Evolutionary conservation across 2,329 filamentous ascomycete species (phyloP).

Genomic region (Remersonia thermophila): DNA sequence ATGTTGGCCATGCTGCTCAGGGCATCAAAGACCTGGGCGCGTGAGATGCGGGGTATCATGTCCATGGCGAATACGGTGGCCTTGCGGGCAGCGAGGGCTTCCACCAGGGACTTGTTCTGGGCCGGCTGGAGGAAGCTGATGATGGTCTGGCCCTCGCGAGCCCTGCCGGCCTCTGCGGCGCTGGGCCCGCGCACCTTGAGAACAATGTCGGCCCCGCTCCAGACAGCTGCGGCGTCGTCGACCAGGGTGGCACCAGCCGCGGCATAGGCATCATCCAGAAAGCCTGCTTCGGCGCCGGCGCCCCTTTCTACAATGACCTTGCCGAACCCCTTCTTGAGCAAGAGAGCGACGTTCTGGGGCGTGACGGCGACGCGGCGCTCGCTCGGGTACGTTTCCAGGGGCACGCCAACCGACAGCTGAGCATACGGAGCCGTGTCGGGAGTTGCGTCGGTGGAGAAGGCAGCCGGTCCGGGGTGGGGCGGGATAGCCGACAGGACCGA

Average conservation of each 20-base stretch:
- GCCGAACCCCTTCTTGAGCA: conserved; percentile 76
- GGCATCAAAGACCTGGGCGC: conserved; percentile 79
- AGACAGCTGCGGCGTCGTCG: conserved; percentile 53
- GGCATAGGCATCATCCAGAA: conserved; percentile 64
- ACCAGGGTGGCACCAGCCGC: conserved; percentile 68
- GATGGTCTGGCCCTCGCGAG: conserved; percentile 59
- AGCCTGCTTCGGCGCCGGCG: conserved; percentile 66
- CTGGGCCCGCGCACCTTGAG: conserved; percentile 73
- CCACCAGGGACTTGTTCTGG: conserved; percentile 65
- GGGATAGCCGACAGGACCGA: conserved; percentile 23
- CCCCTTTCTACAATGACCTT: conserved; percentile 68
- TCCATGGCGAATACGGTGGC: conserved; percentile 84
- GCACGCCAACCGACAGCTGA: conserved; percentile 64
- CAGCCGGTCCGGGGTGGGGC: conserved; percentile 10
- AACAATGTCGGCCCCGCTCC: conserved; percentile 63
- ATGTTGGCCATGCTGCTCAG: conserved; percentile 91
- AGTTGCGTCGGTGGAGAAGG: conserved; percentile 31
- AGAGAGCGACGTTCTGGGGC: conserved; percentile 66
- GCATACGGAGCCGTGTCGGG: conserved; percentile 50
- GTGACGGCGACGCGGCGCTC: conserved; percentile 79
- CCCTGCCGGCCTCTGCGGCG: conserved; percentile 53
- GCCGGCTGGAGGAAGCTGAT: conserved; percentile 76
- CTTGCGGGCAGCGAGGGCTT: conserved; percentile 56
- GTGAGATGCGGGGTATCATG: conserved; percentile 79
- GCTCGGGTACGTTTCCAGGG: conserved; percentile 62